Conservation (phyloP, 805 yeast genomes). For the Suhomyces faveliae region DNA sequence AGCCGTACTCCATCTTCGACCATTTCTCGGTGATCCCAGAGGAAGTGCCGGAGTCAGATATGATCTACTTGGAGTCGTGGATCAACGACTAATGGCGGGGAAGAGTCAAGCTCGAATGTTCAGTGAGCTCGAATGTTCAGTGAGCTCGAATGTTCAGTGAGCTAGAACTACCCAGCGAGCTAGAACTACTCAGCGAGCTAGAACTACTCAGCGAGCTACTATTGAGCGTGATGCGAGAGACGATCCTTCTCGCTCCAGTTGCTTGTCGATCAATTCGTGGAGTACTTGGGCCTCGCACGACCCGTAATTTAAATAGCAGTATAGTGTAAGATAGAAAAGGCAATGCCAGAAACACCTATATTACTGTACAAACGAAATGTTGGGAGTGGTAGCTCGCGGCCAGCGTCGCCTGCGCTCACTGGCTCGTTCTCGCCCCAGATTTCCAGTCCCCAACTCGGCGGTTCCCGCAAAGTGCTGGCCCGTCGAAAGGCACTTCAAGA, state of each 20-base stretch:
- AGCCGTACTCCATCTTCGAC: conserved; percentile 41
- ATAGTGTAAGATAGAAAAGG: neutral
- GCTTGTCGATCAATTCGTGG: no score
- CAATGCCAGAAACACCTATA: conserved; percentile 16
- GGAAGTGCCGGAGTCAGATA: conserved; percentile 36
- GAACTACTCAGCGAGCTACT: no score
- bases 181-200: no score
- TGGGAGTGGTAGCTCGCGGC: neutral
- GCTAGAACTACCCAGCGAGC: no score
- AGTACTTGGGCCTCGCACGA: no score
- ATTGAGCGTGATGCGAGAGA: no score
- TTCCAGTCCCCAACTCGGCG: neutral
- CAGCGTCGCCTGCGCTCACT: conserved; percentile 6
- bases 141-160: no score
- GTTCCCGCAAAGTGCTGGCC: conserved; percentile 29
- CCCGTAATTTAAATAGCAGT: no score
- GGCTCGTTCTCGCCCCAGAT: conserved; percentile 1
- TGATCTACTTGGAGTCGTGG: conserved; percentile 52
- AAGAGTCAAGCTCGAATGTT: no score
- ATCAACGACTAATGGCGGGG: conserved; percentile 21
- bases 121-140: no score
- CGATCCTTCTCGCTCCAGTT: no score
- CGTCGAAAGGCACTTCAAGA: conserved; percentile 43
- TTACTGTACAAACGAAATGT: conserved; percentile 29
- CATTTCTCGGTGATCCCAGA: conserved; percentile 39